Conservation (phyloP, 1,139 yeast species). For the Debaryomyces nepalensis region DNA sequence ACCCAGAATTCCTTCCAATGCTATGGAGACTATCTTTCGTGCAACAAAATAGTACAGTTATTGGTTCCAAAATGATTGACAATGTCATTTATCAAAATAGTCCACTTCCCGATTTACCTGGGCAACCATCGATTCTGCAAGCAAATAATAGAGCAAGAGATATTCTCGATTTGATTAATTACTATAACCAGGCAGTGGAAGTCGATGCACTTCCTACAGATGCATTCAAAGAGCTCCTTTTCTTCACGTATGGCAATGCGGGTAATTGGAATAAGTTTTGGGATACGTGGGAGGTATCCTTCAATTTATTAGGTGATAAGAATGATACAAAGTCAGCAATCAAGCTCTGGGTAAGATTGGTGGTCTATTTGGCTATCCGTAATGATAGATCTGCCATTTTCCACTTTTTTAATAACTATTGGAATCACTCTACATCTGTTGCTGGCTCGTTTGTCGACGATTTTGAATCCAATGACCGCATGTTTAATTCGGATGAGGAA, state of each 20-base stretch:
- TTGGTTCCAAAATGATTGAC: conserved; percentile 34
- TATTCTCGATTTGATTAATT: conserved; percentile 31
- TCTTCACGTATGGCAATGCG: conserved; percentile 46
- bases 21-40: conserved; percentile 39
- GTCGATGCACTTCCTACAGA: conserved; percentile 16
- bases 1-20: conserved; percentile 38
- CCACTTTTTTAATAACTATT: conserved; percentile 38
- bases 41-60: conserved; percentile 17
- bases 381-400: conserved; percentile 32
- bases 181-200: conserved; percentile 21
- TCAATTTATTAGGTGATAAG: conserved; percentile 21
- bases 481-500: conserved; percentile 29
- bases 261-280: conserved; percentile 46
- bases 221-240: conserved; percentile 37
- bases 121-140: conserved; percentile 19
- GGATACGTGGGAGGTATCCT: conserved; percentile 41
- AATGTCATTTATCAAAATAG: conserved; percentile 27
- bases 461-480: conserved; percentile 21
- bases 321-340: conserved; percentile 11
- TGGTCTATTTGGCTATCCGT: conserved; percentile 39
- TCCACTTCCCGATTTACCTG: conserved; percentile 15
- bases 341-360: conserved; percentile 40
- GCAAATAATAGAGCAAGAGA: conserved; percentile 39
- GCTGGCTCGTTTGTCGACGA: conserved; percentile 32
- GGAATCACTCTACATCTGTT: conserved; percentile 29